Evolutionary conservation across 176 grass and related monocot genomes (phyloP), one percentile per base, ranked within the genome.

Genomic region (Carex cristatella): DNA sequence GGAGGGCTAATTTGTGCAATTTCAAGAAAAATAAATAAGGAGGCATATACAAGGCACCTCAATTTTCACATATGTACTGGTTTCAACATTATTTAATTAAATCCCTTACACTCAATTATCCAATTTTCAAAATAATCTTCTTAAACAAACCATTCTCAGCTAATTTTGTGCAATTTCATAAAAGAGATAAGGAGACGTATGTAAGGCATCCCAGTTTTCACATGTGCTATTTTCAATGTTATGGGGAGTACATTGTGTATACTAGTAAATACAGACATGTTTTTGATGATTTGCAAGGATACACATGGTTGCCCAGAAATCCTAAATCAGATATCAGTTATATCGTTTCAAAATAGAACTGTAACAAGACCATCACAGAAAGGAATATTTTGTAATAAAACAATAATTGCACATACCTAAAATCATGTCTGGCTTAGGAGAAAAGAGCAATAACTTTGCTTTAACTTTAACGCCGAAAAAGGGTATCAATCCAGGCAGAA

Each of bases 361-460:
- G 11, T 6, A 37, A 37, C 3, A 14, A 15, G 71, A 49, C 35
- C 2, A 7, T 16, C 42, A 42, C 35, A n/a, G 9, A 49, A 75
- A 75, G 68, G 38, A 44, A 54, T 18, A 5, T 10, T 53, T 30
- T 14, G 3, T 74, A 30, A 7, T 46, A 31, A 27, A 31, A 77
- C 4, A 77, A 31, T 2, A 31, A 55, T 54, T 48, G 28, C 49
- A 18, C 0, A 6, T 86, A 98, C 95, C 95, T 54, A 99, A 72
- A 49, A 92, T 68, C 96, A 95, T 95, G 32, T 79, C 85, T 7
- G 90, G 91, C 64, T 88, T 88, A 42, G 93, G 96, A 89, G 93
- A 92, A 85, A 95, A 99, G 10, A 99, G 70, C 42, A 95, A 84
- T 46, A 99, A 27, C 0, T 65, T 87, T 1, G 96, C 90, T 79